phyloP scores from a whole-genome alignment of 2,329 filamentous ascomycete species.

The Sclerotinia sclerotiorum region DNA sequence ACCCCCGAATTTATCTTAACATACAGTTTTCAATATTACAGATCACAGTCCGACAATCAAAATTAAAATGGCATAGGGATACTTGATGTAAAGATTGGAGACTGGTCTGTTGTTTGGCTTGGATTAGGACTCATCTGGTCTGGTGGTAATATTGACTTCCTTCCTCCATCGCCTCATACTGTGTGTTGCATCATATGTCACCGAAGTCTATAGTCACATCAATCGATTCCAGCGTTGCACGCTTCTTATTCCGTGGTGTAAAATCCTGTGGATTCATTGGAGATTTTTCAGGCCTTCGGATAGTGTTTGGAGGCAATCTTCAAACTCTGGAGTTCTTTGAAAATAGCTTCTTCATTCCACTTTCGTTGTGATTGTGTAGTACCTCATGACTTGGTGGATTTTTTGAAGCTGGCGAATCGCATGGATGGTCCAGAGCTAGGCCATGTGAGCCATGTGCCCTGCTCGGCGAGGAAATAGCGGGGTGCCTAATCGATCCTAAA shows the following conservation, averaged over 20 bases:
- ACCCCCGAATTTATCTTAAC: background rate
- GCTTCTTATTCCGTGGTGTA: background rate
- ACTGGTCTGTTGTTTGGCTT: background rate
- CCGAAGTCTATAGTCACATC: background rate
- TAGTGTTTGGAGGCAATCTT: slow-evolving; percentile 18
- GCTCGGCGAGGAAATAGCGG: slow-evolving; percentile 11
- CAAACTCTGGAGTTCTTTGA: background rate
- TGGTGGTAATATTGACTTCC: background rate
- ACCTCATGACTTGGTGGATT: slow-evolving; percentile 17
- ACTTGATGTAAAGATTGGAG: background rate
- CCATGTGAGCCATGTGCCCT: slow-evolving; percentile 8
- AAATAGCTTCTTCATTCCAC: slow-evolving; percentile 13
- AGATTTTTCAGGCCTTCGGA: background rate
- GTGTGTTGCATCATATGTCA: slow-evolving; percentile 4
- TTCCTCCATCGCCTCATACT: background rate
- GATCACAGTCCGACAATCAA: background rate
- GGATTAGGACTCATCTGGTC: background rate
- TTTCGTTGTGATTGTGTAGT: slow-evolving; percentile 24
- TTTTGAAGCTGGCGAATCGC: slow-evolving; percentile 8
- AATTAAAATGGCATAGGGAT: background rate
- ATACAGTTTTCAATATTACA: slow-evolving; percentile 2
- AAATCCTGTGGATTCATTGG: background rate
- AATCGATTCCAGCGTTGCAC: background rate
- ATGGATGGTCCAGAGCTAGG: slow-evolving; percentile 13
- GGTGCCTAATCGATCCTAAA: slow-evolving; percentile 11